Evolutionary conservation across 2,329 filamentous ascomycete species (phyloP).

Genomic region (Aulographum hederae): DNA sequence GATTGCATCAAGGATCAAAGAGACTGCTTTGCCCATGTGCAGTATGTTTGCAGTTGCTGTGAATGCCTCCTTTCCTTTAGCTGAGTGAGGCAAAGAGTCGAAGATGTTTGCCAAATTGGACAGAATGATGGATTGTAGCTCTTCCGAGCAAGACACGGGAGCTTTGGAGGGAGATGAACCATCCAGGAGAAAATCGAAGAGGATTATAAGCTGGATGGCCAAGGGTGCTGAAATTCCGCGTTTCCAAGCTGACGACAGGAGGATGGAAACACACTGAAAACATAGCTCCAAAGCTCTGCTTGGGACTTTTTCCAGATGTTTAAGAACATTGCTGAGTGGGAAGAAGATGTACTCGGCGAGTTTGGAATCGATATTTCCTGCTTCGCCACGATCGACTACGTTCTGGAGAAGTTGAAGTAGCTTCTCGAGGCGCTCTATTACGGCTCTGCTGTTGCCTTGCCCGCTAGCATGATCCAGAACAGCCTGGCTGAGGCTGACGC

Average conservation of each 20-base stretch:
- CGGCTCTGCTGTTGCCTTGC: constrained; percentile 23
- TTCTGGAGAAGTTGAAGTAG: constrained; percentile 23
- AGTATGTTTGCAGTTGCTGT: constrained; percentile 45
- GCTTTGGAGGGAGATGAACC: constrained; percentile 35
- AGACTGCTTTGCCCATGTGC: constrained; percentile 64
- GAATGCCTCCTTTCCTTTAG: constrained; percentile 31
- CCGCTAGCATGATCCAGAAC: constrained; percentile 31
- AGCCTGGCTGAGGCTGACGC: constrained; percentile 38
- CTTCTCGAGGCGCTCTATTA: constrained; percentile 28
- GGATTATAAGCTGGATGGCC: constrained; percentile 66
- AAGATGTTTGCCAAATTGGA: constrained; percentile 51
- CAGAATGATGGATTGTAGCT: constrained; percentile 55
- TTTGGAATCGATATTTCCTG: constrained; percentile 53
- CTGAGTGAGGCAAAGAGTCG: constrained; percentile 31
- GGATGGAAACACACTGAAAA: constrained; percentile 53
- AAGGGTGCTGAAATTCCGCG: constrained; percentile 50
- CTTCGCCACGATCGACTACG: constrained; percentile 12
- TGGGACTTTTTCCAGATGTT: constrained; percentile 49
- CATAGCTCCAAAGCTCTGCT: constrained; percentile 56
- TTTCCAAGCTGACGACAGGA: constrained; percentile 68
- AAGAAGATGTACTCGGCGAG: constrained; percentile 92
- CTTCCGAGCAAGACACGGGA: constrained; percentile 39
- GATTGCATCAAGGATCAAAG: constrained; percentile 42
- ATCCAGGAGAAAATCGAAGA: constrained; percentile 66
- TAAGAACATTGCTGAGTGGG: constrained; percentile 72